Evolutionary conservation across 441 rosid genomes (phyloP).

Genomic region (Arabidopsis hybrid): DNA sequence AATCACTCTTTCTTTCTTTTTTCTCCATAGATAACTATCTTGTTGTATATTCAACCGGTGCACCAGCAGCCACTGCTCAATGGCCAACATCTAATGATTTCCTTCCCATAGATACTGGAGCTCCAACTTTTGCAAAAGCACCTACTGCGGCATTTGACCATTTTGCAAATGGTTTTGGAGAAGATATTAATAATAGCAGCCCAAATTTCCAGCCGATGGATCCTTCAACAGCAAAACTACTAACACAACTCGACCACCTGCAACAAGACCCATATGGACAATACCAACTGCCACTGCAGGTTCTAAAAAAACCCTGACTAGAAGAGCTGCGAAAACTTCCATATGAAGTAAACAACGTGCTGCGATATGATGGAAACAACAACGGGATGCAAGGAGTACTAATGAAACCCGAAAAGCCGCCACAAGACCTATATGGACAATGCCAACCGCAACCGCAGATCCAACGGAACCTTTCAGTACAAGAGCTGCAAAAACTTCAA

Average conservation of each 20-base stretch:
- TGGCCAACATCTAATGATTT: background rate
- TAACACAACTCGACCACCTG: background rate
- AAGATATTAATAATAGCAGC: background rate
- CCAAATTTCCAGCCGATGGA: background rate
- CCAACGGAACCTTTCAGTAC: too few relatives aligned
- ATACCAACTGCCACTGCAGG: background rate
- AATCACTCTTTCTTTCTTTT: background rate
- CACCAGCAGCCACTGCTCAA: conserved; percentile 3
- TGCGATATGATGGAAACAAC: too few relatives aligned
- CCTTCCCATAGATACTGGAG: conserved; percentile 2
- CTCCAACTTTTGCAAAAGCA: conserved; percentile 2
- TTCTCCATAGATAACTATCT: background rate
- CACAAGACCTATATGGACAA: too few relatives aligned
- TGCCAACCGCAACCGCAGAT: too few relatives aligned
- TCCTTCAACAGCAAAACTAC: background rate
- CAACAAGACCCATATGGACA: background rate
- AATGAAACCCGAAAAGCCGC: too few relatives aligned
- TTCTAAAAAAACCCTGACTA: too few relatives aligned
- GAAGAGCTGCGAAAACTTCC: too few relatives aligned
- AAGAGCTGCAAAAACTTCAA: too few relatives aligned
- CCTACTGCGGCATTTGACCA: background rate
- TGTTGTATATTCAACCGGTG: background rate
- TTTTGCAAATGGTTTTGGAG: background rate
- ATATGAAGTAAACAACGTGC: too few relatives aligned
- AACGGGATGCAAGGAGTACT: too few relatives aligned